These are phyloP conservation scores for Chaetomium olivaceum DNA, from an alignment of 2,329 filamentous ascomycete genomes.

Conservation along the genomic window DNA sequence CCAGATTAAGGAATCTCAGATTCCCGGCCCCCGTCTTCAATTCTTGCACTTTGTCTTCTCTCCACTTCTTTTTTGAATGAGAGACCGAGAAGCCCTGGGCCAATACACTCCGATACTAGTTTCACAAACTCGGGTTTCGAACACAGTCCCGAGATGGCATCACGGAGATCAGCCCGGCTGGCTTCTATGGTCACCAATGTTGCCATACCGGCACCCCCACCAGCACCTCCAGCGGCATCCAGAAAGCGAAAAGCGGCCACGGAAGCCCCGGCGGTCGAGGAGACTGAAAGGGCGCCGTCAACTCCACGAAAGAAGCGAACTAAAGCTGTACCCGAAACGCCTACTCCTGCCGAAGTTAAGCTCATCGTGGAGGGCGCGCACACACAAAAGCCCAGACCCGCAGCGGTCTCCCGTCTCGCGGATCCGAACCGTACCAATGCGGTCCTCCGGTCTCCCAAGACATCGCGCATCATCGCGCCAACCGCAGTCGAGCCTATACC, in stretches of 20 bases:
- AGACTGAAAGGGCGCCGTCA: conserved; percentile 24
- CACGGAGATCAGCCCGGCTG: conserved; percentile 44
- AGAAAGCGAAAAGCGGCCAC: conserved; percentile 37
- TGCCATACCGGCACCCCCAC: conserved; percentile 20
- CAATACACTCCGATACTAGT: neutral
- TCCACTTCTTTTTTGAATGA: neutral
- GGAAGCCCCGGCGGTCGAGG: conserved; percentile 17
- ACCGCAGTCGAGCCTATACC: conserved; percentile 41
- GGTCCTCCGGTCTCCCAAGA: conserved; percentile 68
- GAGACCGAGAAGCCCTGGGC: neutral
- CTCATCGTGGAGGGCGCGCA: conserved; percentile 40
- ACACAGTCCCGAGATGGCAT: conserved; percentile 29
- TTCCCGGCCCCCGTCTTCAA: neutral
- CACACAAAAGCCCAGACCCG: conserved; percentile 44
- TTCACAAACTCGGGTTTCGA: neutral
- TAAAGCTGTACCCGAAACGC: conserved; percentile 46
- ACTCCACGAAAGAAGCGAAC: conserved; percentile 30
- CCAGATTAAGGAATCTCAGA: neutral
- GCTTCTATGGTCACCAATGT: conserved; percentile 35
- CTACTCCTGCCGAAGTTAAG: conserved; percentile 48
- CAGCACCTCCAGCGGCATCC: conserved; percentile 20
- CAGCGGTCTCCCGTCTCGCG: conserved; percentile 56
- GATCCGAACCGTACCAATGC: conserved; percentile 68
- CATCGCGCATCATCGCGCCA: conserved; percentile 57
- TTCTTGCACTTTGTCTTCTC: neutral